Evolutionary conservation across 495 filamentous ascomycete species (phyloP), one percentile per base, ranked within the genome.

Genomic region (Cudoniella acicularis): DNA sequence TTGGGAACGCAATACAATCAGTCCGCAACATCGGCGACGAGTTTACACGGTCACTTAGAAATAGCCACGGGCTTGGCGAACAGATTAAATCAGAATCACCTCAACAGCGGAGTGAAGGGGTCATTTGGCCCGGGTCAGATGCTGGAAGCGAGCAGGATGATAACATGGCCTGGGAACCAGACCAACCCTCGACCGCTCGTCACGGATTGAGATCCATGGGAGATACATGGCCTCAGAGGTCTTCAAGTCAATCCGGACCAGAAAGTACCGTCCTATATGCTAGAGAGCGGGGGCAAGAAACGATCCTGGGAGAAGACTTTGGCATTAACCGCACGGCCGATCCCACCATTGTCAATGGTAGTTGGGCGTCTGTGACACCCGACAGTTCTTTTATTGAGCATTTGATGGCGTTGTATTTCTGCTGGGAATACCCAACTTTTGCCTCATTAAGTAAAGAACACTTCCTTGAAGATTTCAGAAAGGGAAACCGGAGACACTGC

Each of bases 371-470:
- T 4, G 75, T 86, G 30, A 88, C 87, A 1, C 52, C 69, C 2
- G 85, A 90, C 65, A 56, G 69, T 9, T 63, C 64, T 2, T 77
- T 89, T 46, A 77, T 89, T 8, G 72, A 82, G 54, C 84, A 89
- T 60, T 75, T 89, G 21, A 72, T 89, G 41, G 75, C 83, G 16
- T 71, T 92, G 16, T 93, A 90, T 70, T 93, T 95, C 57, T 83
- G 81, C 65, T 94, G 90, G 90, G 85, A 88, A 64, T 88, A 92
- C 61, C 87, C 88, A 1, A 87, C 84, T 54, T 85, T 88, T 64
- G 82, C 85, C 8, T 77, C 88, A 2, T 79, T 95, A 41, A 85
- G 84, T 56, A 86, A 90, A 52, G 82, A 85, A 49, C 79, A 88
- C 53, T 93, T 95, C 64, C 70, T 88, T 54, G 72, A 79, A 23